These are phyloP conservation scores for Astragalus membranaceus DNA, from an alignment of 306 rosid genomes.

Conservation along the genomic window DNA sequence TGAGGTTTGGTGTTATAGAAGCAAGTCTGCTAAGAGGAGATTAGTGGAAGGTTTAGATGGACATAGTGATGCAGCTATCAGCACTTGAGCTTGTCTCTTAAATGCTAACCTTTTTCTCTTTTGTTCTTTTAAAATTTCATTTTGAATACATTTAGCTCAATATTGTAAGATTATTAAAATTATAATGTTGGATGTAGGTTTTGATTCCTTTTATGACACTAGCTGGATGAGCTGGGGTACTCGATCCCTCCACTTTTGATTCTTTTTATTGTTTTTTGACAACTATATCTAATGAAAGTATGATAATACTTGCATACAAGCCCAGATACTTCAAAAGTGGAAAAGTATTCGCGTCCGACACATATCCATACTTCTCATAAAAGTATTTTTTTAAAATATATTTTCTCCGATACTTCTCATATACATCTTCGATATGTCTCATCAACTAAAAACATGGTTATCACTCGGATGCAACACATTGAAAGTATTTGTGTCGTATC, in stretches of 20 bases:
- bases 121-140: neutral
- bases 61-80: conserved; percentile 29
- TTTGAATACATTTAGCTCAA: neutral
- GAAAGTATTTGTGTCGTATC: too few species aligned
- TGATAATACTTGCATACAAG: too few species aligned
- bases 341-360: too few species aligned
- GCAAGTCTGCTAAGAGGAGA: conserved; percentile 86
- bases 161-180: conserved; percentile 10
- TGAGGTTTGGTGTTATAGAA: conserved; percentile 93
- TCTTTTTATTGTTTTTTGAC: neutral
- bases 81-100: conserved; percentile 22
- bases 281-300: neutral
- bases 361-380: rapidly evolving
- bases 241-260: neutral
- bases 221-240: neutral
- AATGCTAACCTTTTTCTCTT: neutral
- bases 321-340: neutral
- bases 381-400: rapidly evolving
- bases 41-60: conserved; percentile 53
- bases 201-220: conserved; percentile 6
- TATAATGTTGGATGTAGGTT: neutral
- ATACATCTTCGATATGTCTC: too few species aligned
- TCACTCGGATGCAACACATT: too few species aligned
- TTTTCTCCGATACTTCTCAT: too few species aligned
- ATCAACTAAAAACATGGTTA: too few species aligned